Percentiles rank a stretch among this genome's conserved stretches.
phyloP scores from a whole-genome alignment of 2,329 filamentous ascomycete species.

The Alternaria sp. region DNA sequence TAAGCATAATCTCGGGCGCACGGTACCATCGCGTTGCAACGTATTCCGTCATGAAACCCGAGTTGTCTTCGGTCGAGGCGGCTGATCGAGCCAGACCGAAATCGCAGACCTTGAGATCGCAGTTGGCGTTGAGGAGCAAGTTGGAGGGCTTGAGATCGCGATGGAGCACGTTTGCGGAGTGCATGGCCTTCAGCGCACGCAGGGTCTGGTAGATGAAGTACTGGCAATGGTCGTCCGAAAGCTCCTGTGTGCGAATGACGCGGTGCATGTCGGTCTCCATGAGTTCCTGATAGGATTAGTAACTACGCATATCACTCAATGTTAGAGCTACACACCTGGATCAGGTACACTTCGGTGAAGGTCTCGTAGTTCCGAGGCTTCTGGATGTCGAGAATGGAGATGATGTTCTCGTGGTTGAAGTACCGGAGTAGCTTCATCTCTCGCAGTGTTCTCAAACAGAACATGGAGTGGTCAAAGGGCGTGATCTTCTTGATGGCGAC shows the following conservation, averaged over 20 bases:
- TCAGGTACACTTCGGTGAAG: constrained; percentile 98
- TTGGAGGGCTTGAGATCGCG: constrained; percentile 98
- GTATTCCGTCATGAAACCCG: constrained; percentile 99
- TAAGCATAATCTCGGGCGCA: constrained; percentile 99
- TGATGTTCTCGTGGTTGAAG: constrained; percentile 99
- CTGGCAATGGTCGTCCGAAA: constrained; percentile 99
- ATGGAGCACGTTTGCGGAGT: constrained; percentile 97
- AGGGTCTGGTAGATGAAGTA: constrained; percentile 99
- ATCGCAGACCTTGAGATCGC: constrained; percentile 98
- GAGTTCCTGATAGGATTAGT: constrained; percentile 69
- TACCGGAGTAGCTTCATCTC: constrained; percentile 99
- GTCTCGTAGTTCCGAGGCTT: constrained; percentile 95
- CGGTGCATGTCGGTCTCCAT: constrained; percentile 99
- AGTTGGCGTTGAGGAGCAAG: constrained; percentile 95
- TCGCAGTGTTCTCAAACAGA: constrained; percentile 92
- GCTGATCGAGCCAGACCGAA: constrained; percentile 95
- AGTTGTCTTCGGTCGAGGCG: constrained; percentile 97
- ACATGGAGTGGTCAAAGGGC: constrained; percentile 99
- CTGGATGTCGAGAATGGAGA: constrained; percentile 98
- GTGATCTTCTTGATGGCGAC: constrained; percentile 99
- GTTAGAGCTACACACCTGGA: constrained; percentile 68
- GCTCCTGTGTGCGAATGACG: constrained; percentile 96
- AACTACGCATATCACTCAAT: not conserved
- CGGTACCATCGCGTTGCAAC: constrained; percentile 99
- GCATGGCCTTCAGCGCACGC: constrained; percentile 97